Base-by-base conservation (phyloP, 768 basidiomycete genomes). In the Multifurca ochricompacta region DNA sequence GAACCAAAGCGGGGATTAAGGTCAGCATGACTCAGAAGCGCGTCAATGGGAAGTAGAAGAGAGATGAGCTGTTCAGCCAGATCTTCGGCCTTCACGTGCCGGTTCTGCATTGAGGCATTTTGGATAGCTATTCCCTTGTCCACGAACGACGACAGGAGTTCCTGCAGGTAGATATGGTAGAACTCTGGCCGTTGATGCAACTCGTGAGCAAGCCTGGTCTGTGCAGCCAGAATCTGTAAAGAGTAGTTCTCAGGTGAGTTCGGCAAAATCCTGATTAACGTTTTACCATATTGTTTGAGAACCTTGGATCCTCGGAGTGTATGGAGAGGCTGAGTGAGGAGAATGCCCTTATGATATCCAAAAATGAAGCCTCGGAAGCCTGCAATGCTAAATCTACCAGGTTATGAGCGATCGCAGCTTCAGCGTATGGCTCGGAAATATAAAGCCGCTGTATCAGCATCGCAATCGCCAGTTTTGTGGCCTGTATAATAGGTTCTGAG, bases 41-140 rank as follows among this genome's bases (percentile, higher is more conserved):
- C 85, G 64, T 95, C 92, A 53, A 99, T 91, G 2, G 94, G 91
- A 21, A 96, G 80, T 32, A 97, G 73, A 6, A 97, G 77, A 2
- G 91, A 91, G 0, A 85, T 87, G 6, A 98, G 76, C 61, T 93
- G 88, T 56, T 87, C 85, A 32, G 90, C 79, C 81, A 93, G 84
- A 55, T 87, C 85, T 49, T 89, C 87, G 13, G 78, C 83, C 75
- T 89, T 87, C 30, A 81, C 70, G 58, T 78, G 78, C 53, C 78
- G 78, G 58, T 83, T 82, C 1, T 79, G 73, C 3, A 81, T 78
- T 47, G 85, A 85, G 16, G 82, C 67, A 64, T 91, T 90, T 67
- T 96, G 93, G 28, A 95, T 90, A 6, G 84, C 85, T 11, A 93
- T 81, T 19, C 91, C 91, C 69, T 94, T 94, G 63, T 96, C 93